Base-by-base conservation (phyloP, 257 asterid genomes). In the Plantago elongata region DNA sequence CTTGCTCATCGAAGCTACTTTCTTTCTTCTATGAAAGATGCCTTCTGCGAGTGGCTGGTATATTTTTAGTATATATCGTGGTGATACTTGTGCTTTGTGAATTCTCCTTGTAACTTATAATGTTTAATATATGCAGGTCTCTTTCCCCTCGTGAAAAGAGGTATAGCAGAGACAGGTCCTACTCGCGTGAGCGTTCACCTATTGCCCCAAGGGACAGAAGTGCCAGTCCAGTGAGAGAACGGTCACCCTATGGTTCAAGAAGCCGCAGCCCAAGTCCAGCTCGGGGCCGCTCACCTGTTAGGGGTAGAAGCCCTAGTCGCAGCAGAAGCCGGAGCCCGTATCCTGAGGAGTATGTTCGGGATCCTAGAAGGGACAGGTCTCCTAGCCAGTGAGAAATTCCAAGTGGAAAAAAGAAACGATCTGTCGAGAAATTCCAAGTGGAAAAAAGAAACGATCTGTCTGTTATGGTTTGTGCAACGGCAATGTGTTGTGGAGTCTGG, bases 121-220 rank as follows among this genome's bases (percentile, higher is more conserved):
- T 2, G 5, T 34, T 5, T 4, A 34, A 34, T 17, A 27, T 46
- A 57, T 37, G 61, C 81, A 92, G 98, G 86, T 86, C 98, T 13
- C 38, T 69, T 46, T 86, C 98, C 1, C 98, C 97, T 0, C 74
- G 63, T 9, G 96, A 74, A 69, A 83, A 54, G 51, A 68, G 97
- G 77, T 78, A 81, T 68, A 79, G 84, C 59, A 71, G 86, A 38
- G 94, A 84, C 68, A 78, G 88, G 57, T 83, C 95, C 0, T 76
- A 67, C 73, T 81, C 94, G 0, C 83, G 66, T 7, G 86, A 64
- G 8, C 83, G 17, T 7, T 80, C 88, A 45, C 95, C 94, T 5
- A 74, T 70, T 5, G 86, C 81, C 3, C 74, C 77, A 50, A 77
- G 92, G 76, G 77, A 79, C 45, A 77, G 58, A 51, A 77, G 85